A percentile compares a stretch with the other conserved stretches of the same genome.
phyloP scores from a whole-genome alignment of 768 basidiomycete species.

The Xanthoconium stramineum region DNA sequence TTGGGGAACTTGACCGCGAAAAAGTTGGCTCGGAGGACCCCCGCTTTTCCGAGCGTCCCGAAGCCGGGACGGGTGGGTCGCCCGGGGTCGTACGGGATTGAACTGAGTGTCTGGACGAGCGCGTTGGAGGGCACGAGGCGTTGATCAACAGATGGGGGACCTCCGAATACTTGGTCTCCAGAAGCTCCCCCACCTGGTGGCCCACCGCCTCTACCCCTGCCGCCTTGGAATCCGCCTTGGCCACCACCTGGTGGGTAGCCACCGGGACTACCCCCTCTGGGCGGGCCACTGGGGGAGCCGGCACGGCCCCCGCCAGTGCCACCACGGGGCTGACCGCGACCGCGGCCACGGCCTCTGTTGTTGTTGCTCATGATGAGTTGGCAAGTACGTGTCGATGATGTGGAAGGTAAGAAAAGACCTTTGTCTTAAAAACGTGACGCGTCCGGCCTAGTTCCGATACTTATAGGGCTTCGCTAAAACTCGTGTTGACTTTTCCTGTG shows the following conservation, averaged over 20 bases:
- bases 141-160: slow-evolving; percentile 32
- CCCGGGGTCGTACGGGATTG: slow-evolving; percentile 29
- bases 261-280: slow-evolving; percentile 2
- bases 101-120: slow-evolving; percentile 30
- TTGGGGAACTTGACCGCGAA: slow-evolving; percentile 44
- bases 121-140: slow-evolving; percentile 28
- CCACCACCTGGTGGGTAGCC: slow-evolving; percentile 7
- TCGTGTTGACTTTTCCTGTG: background rate
- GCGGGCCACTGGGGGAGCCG: background rate
- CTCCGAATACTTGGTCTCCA: slow-evolving; percentile 30
- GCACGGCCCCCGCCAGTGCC: too few species aligned
- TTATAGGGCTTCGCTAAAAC: slow-evolving; percentile 2
- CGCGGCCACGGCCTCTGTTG: slow-evolving; percentile 21
- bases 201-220: slow-evolving; percentile 26
- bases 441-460: background rate
- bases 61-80: slow-evolving; percentile 48
- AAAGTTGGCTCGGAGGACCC: slow-evolving; percentile 49
- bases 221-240: slow-evolving; percentile 11
- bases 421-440: background rate
- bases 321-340: slow-evolving; percentile 17
- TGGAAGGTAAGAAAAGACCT: background rate
- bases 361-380: slow-evolving; percentile 13
- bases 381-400: too few species aligned
- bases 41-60: slow-evolving; percentile 38
- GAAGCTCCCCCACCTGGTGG: slow-evolving; percentile 25